A percentile compares a stretch with the other conserved stretches of the same genome.
These are phyloP conservation scores for Mercurialis annua DNA, from an alignment of 345 rosid species.

Conservation along the genomic window DNA sequence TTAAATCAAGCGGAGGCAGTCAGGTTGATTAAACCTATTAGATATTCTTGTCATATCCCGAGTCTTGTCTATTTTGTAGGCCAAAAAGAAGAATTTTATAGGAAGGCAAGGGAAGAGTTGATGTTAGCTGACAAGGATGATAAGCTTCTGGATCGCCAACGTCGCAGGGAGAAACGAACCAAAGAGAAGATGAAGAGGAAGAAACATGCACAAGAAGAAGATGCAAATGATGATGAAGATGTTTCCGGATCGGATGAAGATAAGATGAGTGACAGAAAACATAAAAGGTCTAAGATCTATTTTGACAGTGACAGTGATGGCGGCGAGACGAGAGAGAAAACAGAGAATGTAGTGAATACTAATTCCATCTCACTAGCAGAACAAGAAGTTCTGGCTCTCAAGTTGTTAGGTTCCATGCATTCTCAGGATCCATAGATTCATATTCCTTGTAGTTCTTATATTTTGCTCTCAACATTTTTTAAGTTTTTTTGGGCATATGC, in stretches of 20 bases:
- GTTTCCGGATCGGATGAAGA: slow-evolving; percentile 51
- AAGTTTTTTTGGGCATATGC: no score
- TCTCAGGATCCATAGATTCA: slow-evolving; percentile 3
- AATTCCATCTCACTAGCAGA: slow-evolving; percentile 63
- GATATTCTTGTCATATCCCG: not conserved
- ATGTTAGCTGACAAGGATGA: slow-evolving; percentile 73
- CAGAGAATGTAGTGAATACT: slow-evolving; percentile 21
- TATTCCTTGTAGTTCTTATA: not conserved
- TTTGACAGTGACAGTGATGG: slow-evolving; percentile 41
- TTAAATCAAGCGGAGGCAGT: not conserved
- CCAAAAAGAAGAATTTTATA: slow-evolving; percentile 50
- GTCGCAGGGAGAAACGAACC: slow-evolving; percentile 63
- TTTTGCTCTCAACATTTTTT: not conserved
- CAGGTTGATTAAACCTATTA: not conserved
- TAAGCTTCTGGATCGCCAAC: slow-evolving; percentile 63
- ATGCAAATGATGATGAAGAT: slow-evolving; percentile 40
- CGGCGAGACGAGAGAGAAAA: slow-evolving; percentile 21
- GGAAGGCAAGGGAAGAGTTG: slow-evolving; percentile 70
- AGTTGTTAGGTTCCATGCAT: slow-evolving; percentile 58
- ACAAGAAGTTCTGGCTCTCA: slow-evolving; percentile 84
- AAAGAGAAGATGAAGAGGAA: slow-evolving; percentile 74
- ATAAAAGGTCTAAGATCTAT: slow-evolving; percentile 52
- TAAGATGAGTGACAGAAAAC: slow-evolving; percentile 24
- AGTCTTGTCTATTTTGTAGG: slow-evolving; percentile 33
- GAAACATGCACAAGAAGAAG: slow-evolving; percentile 43